Conservation (phyloP, 108 stramenopile genomes). For the Pseudonitzschia multistriata region DNA sequence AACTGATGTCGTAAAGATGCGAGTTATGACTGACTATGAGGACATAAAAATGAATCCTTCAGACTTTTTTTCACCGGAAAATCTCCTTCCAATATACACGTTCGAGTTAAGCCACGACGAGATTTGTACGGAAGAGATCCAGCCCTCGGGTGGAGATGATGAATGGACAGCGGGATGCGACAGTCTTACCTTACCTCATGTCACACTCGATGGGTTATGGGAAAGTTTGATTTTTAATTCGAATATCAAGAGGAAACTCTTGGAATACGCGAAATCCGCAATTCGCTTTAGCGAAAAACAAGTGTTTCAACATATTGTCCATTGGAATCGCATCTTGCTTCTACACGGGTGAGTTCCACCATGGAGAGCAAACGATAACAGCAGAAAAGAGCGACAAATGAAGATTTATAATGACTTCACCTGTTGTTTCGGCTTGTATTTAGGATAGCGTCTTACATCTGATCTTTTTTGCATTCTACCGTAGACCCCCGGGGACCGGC, state of each 20-base stretch:
- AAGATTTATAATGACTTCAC: too few species aligned
- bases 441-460: slow-evolving; percentile 70
- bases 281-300: slow-evolving; percentile 41
- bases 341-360: slow-evolving; percentile 53
- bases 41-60: not conserved
- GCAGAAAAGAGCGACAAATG: not conserved
- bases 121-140: slow-evolving; percentile 37
- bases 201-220: slow-evolving; percentile 41
- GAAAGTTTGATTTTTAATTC: slow-evolving; percentile 44
- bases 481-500: slow-evolving; percentile 76
- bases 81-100: slow-evolving; percentile 14
- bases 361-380: not conserved
- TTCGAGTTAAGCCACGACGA: slow-evolving; percentile 48
- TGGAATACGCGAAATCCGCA: slow-evolving; percentile 46
- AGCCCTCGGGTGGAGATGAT: slow-evolving; percentile 38
- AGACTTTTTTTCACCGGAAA: not conserved
- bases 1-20: not conserved
- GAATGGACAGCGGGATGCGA: slow-evolving; percentile 54
- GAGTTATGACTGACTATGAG: not conserved
- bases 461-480: not conserved
- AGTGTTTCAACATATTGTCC: slow-evolving; percentile 48
- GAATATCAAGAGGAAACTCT: slow-evolving; percentile 26
- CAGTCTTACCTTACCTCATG: slow-evolving; percentile 47
- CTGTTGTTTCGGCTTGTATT: slow-evolving; percentile 14
- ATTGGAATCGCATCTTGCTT: slow-evolving; percentile 83